A percentile compares a stretch with the other conserved stretches of the same genome.
Evolutionary conservation across 441 rosid species (phyloP).

Genomic region (Geranium incanum): DNA sequence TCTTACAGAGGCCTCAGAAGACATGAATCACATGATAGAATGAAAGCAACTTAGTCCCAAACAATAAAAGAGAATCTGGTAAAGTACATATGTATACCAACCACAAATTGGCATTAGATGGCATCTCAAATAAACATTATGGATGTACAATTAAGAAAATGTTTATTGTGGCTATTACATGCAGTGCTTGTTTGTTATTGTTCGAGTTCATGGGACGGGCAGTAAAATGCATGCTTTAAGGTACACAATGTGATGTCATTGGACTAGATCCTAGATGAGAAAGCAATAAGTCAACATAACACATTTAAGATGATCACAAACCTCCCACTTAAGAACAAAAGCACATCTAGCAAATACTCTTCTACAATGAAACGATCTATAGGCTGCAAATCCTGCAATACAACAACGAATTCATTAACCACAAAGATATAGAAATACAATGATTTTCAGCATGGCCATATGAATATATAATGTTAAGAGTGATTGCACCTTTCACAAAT

Average conservation of each 20-base stretch:
- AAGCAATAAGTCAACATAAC: background rate
- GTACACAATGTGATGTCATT: background rate
- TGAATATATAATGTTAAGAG: background rate
- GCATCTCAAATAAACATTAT: too few species aligned
- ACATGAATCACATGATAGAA: too few species aligned
- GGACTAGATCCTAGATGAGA: background rate
- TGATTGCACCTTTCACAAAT: background rate
- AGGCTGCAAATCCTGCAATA: conserved; percentile 80
- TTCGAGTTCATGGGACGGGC: too few species aligned
- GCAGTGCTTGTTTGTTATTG: too few species aligned
- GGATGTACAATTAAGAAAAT: too few species aligned
- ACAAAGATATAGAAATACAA: background rate
- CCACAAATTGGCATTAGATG: too few species aligned
- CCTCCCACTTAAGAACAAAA: conserved; percentile 95
- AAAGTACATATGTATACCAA: too few species aligned
- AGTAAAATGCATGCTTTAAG: background rate
- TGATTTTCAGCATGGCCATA: background rate
- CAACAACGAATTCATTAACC: conserved; percentile 7
- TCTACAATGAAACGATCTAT: conserved; percentile 92
- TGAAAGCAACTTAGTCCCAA: too few species aligned
- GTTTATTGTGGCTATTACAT: too few species aligned
- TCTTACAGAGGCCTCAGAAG: too few species aligned
- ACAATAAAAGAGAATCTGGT: too few species aligned
- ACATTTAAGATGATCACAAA: conserved; percentile 28
- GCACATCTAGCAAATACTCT: conserved; percentile 93